Percentiles rank a stretch among this genome's conserved stretches.
phyloP scores from a whole-genome alignment of 164 flowering plant species.

The Aristolochia fimbriata region DNA sequence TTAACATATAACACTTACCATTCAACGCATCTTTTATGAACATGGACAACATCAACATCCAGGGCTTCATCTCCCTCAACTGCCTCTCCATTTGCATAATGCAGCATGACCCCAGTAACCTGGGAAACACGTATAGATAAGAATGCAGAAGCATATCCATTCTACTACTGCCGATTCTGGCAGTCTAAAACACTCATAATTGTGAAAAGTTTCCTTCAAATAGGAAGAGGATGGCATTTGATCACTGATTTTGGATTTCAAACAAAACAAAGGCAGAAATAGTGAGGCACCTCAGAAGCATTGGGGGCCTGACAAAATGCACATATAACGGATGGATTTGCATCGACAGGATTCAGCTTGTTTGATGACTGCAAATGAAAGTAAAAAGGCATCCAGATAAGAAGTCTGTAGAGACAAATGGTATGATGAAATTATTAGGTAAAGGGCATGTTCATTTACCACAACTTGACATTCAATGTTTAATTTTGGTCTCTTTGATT shows the following conservation, averaged over 20 bases:
- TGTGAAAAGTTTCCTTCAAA: no score
- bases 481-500: conserved; percentile 7
- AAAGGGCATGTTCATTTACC: background rate
- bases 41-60: conserved; percentile 6
- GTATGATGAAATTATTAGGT: no score
- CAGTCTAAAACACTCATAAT: no score
- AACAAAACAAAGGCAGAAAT: background rate
- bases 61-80: conserved; percentile 4
- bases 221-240: background rate
- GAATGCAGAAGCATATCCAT: background rate
- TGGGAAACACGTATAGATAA: conserved; percentile 1
- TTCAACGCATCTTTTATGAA: conserved; percentile 12
- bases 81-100: conserved; percentile 11
- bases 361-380: background rate
- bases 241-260: background rate
- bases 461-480: conserved; percentile 2
- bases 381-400: background rate
- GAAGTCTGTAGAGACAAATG: background rate
- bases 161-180: background rate
- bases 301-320: conserved; percentile 12
- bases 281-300: conserved; percentile 6
- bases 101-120: conserved; percentile 15
- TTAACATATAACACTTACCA: conserved; percentile 4
- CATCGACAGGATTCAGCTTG: background rate
- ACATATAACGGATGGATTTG: conserved; percentile 1